Conservation (phyloP, 2,329 filamentous ascomycete genomes). For the Xylariomycetidae sp. region DNA sequence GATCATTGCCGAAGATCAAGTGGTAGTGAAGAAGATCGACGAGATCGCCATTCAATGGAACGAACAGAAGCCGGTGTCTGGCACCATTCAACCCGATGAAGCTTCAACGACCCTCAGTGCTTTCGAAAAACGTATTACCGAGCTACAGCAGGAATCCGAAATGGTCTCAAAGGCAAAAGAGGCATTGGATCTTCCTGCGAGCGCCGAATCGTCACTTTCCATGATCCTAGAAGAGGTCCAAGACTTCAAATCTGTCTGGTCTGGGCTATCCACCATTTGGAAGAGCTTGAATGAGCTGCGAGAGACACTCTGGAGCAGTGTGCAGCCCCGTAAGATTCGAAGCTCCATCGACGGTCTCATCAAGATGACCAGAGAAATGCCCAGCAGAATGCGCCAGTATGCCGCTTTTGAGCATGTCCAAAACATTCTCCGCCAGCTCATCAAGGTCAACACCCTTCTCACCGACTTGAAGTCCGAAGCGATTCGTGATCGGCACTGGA, state of each 20-base stretch:
- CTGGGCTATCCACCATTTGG: conserved; percentile 92
- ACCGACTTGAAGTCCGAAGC: conserved; percentile 93
- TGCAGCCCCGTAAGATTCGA: conserved; percentile 89
- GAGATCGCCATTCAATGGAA: conserved; percentile 87
- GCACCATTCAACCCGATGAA: conserved; percentile 83
- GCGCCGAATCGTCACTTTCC: conserved; percentile 73
- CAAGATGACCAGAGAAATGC: conserved; percentile 99
- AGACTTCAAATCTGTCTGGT: conserved; percentile 98
- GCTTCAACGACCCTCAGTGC: conserved; percentile 74
- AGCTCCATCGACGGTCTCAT: conserved; percentile 84
- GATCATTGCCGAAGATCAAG: conserved; percentile 87
- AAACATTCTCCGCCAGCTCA: conserved; percentile 75
- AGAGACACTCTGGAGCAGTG: conserved; percentile 89
- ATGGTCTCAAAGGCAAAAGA: conserved; percentile 98
- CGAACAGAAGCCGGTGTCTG: conserved; percentile 93
- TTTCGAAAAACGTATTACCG: conserved; percentile 81
- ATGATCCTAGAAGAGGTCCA: conserved; percentile 91
- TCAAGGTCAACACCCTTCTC: conserved; percentile 86
- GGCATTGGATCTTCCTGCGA: conserved; percentile 81
- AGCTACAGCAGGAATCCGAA: conserved; percentile 78
- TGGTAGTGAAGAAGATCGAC: conserved; percentile 80
- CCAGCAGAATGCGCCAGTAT: conserved; percentile 97
- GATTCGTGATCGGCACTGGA: conserved; percentile 93
- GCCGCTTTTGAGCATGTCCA: conserved; percentile 99
- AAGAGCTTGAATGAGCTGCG: conserved; percentile 89